Base-by-base conservation (phyloP, 306 rosid species). In the Fragaria iinumae region DNA sequence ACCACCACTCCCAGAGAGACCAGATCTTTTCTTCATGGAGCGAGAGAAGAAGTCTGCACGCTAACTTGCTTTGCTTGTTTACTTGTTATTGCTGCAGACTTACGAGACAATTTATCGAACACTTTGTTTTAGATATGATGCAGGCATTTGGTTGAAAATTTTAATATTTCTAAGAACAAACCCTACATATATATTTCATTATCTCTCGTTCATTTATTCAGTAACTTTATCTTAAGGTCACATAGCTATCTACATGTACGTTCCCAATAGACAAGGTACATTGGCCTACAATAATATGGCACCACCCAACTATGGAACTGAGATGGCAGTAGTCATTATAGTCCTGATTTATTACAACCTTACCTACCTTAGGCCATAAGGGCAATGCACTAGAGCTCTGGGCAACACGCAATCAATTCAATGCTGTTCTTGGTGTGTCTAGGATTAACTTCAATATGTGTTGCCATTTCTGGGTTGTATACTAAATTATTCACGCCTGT, bases 251-350 rank as follows among this genome's bases (percentile, higher is more conserved):
- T 39, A 20, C 49, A 34, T 67, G 71, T 17, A 39, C 16, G 52
- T 67, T n/a, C 18, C 53, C 36, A 41, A 43, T n/a, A 67, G 52
- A n/a, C n/a, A 67, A 44, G 72, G 20, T 41, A n/a, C 32, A 7
- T n/a, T 67, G 34, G 34, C 71, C 53, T 43, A 67, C 72, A 43
- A 67, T 67, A n/a, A 43, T 67, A 39, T 43, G 72, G 8, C 72
- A 12, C 18, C 72, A 2, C 72, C 16, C 72, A 41, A 21, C 72
- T 67, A 43, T 4, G 72, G 53, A 21, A 12, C 25, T 67, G 49
- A 41, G 49, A 67, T 20, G 44, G 48, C 32, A 38, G 50, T 41
- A 41, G 50, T 41, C 52, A 43, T 11, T 41, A 11, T 43, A 41
- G 47, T 67, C 50, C 29, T 20, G 25, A 36, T 34, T 36, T 27